Evolutionary conservation across 805 yeast species (phyloP).

Genomic region (Saccharomycopsis lassenensis): DNA sequence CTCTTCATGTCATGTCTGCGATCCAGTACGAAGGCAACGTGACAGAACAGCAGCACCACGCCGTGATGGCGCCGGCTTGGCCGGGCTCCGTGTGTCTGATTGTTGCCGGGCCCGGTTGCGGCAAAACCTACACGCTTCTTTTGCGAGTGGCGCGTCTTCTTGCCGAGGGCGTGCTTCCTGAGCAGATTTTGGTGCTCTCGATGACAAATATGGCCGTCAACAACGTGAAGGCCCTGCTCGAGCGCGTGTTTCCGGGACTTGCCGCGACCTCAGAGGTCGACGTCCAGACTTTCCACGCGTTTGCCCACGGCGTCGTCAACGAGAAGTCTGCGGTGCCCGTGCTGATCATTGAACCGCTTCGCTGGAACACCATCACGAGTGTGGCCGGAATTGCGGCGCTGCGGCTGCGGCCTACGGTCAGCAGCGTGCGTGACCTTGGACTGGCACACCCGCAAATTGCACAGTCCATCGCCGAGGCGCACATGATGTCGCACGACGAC

Average conservation of each 20-base stretch:
- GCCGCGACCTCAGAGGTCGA: conserved; percentile 25
- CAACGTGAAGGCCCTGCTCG: conserved; percentile 28
- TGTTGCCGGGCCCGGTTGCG: conserved; percentile 18
- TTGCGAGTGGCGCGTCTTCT: conserved; percentile 2
- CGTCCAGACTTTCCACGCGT: conserved; percentile 53
- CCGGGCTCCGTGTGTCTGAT: conserved; percentile 2
- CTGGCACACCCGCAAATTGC: too few species aligned
- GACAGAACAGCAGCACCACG: conserved; percentile 2
- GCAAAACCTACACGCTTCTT: conserved; percentile 12
- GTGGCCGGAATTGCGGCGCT: too few species aligned
- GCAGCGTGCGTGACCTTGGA: too few species aligned
- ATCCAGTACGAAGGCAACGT: conserved; percentile 2
- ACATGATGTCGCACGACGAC: too few species aligned
- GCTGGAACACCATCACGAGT: conserved; percentile 37
- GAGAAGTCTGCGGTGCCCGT: conserved; percentile 24
- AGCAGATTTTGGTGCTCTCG: conserved; percentile 49
- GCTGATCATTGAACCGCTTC: conserved; percentile 42
- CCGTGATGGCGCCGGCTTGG: neutral
- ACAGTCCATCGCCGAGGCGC: too few species aligned
- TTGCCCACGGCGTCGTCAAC: conserved; percentile 40
- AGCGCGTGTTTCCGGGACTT: conserved; percentile 23
- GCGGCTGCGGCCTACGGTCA: too few species aligned
- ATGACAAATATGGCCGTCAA: conserved; percentile 62
- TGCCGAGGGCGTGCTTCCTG: conserved; percentile 28
- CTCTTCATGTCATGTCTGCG: too few species aligned